Evolutionary conservation across 2,329 filamentous ascomycete genomes (phyloP).

Genomic region (Pseudogymnoascus sp.): DNA sequence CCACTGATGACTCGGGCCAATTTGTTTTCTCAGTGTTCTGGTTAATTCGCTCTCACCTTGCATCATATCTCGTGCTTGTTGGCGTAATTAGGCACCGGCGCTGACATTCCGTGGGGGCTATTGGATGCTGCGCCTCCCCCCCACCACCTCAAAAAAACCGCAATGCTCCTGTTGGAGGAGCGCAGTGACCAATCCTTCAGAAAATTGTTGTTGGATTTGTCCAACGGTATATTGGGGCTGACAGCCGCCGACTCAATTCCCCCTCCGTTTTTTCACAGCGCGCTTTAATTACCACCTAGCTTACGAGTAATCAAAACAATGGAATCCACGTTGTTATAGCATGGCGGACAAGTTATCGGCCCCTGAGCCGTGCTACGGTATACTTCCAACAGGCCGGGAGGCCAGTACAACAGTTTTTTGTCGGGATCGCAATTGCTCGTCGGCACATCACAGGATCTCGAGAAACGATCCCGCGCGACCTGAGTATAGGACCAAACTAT

Average conservation of each 20-base stretch:
- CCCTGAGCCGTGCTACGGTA: conserved; percentile 59
- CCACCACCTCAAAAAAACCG: too few relatives aligned
- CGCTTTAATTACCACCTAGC: conserved; percentile 45
- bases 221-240: not conserved
- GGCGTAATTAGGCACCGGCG: too few relatives aligned
- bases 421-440: conserved; percentile 75
- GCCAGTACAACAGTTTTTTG: conserved; percentile 57
- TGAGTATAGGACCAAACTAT: not conserved
- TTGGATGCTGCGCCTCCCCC: too few relatives aligned
- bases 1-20: too few relatives aligned
- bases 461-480: not conserved
- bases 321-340: conserved; percentile 66
- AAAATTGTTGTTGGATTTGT: not conserved
- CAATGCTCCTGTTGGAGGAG: not conserved
- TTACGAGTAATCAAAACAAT: conserved; percentile 43
- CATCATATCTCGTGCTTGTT: too few relatives aligned
- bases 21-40: too few relatives aligned
- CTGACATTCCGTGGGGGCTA: too few relatives aligned
- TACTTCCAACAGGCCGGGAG: conserved; percentile 74
- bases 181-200: not conserved
- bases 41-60: too few relatives aligned
- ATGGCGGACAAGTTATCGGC: conserved; percentile 71
- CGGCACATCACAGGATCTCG: conserved; percentile 59
- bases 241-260: not conserved
- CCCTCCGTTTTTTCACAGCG: not conserved